Evolutionary conservation across 345 rosid genomes (phyloP), one percentile per base, ranked within the genome.

Genomic region (Aurinia saxatilis): DNA sequence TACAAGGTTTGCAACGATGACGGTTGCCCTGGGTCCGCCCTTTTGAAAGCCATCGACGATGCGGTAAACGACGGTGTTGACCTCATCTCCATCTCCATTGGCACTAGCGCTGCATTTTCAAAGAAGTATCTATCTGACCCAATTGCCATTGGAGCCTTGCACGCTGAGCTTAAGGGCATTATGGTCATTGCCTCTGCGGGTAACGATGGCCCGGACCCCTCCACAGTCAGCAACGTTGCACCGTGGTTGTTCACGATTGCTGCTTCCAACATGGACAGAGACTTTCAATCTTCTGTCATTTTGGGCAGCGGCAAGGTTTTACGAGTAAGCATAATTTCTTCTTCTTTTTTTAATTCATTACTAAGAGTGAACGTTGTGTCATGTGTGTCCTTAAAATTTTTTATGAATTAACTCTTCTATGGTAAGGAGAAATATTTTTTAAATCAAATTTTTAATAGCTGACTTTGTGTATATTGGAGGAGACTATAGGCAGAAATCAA

Each of bases 231-330:
- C 14, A 81, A 81, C 30, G 55, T 62, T 0, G 73, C 85, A 15
- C 80, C 85, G 5, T 81, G 81, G 85, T 41, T 78, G n/a, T 30
- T 78, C 39, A 76, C 79, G 1, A 79, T 81, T 1, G 80, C 79
- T 16, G 81, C 81, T 7, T 70, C 67, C n/a, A 76, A 61, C 44
- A 31, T 73, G n/a, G 85, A 81, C 25, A 75, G 82, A 16, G 58
- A 75, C 1, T 77, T 77, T 60, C 76, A 64, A 2, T 67, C 78
- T 23, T 40, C 71, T 4, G 33, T 74, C 1, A 40, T 64, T 10
- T 40, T 74, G 13, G 71, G 71, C 9, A 74, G 66, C 23, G 67
- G 67, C 63, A 21, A 37, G 15, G 62, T 72, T n/a, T 25, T 74
- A 50, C 19, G 57, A 63, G 78, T 74, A 68, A 40, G 36, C 13